These are phyloP conservation scores for Talaromyces atroroseus DNA, from an alignment of 2,329 filamentous ascomycete genomes.

Conservation along the genomic window DNA sequence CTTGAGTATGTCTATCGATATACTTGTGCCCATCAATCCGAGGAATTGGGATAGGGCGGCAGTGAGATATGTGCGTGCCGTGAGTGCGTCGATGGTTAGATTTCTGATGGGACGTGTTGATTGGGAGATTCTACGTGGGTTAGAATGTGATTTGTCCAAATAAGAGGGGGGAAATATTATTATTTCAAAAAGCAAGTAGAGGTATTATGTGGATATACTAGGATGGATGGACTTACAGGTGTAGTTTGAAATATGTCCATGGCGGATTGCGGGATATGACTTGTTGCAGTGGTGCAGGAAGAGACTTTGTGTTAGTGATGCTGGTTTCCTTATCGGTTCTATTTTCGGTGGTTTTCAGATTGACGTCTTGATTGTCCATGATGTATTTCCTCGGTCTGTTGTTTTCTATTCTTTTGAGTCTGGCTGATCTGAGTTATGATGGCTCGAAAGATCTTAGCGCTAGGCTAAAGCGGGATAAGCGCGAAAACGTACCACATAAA, in stretches of 20 bases:
- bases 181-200: too few species aligned
- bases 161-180: background rate
- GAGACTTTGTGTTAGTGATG: constrained; percentile 13
- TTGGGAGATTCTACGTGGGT: constrained; percentile 23
- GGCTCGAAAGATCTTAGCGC: background rate
- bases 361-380: background rate
- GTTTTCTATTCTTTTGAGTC: background rate
- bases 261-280: constrained; percentile 40
- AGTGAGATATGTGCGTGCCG: constrained; percentile 41
- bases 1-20: constrained; percentile 44
- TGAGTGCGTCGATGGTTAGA: constrained; percentile 38
- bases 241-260: constrained; percentile 41
- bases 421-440: background rate
- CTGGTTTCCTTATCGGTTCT: constrained; percentile 11
- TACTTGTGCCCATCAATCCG: constrained; percentile 42
- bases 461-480: background rate
- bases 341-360: background rate
- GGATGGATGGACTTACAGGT: constrained; percentile 27
- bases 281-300: background rate
- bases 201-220: background rate
- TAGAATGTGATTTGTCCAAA: background rate
- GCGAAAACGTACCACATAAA: too few species aligned
- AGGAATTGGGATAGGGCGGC: constrained; percentile 45
- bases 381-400: background rate
- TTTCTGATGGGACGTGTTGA: constrained; percentile 16